Percentiles rank a stretch among this genome's conserved stretches.
Conservation (phyloP, 208 protist species). For the Angomonas ambiguus region DNA sequence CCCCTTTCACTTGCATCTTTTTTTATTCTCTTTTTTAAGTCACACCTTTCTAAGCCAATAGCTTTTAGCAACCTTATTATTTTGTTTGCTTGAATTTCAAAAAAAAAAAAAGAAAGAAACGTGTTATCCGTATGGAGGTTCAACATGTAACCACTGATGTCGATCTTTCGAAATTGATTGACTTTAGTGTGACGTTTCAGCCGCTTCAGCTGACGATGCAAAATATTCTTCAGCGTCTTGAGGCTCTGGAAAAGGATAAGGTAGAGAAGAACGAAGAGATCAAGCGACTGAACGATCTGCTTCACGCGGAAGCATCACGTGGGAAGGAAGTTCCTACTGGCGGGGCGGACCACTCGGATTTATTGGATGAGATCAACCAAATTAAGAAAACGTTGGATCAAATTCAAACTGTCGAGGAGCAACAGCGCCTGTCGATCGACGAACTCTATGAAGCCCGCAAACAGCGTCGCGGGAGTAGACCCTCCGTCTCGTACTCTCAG, state of each 20-base stretch:
- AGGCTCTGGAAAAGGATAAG: constrained; percentile 42
- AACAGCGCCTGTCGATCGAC: constrained; percentile 65
- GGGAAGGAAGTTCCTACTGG: constrained; percentile 8
- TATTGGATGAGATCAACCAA: constrained; percentile 60
- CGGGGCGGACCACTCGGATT: constrained; percentile 22
- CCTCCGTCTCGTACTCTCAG: neutral
- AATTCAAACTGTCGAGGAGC: constrained; percentile 33
- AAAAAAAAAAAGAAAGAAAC: too few species aligned
- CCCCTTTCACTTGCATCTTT: neutral
- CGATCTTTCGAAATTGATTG: constrained; percentile 80
- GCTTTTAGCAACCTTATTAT: too few species aligned
- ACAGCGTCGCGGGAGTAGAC: constrained; percentile 19
- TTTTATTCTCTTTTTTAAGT: constrained; percentile 13
- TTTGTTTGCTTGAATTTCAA: too few species aligned
- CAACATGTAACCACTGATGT: constrained; percentile 30
- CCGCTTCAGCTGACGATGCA: constrained; percentile 71
- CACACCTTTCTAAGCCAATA: neutral
- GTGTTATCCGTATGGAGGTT: constrained; percentile 7
- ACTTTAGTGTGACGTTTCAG: constrained; percentile 60
- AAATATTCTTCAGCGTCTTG: constrained; percentile 51
- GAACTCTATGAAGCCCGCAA: constrained; percentile 79
- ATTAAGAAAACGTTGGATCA: constrained; percentile 58
- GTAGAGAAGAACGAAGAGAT: constrained; percentile 43
- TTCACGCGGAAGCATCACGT: constrained; percentile 28
- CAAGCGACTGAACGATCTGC: constrained; percentile 17